Evolutionary conservation across 2,329 filamentous ascomycete genomes (phyloP).

Genomic region (Colletotrichum sp.): DNA sequence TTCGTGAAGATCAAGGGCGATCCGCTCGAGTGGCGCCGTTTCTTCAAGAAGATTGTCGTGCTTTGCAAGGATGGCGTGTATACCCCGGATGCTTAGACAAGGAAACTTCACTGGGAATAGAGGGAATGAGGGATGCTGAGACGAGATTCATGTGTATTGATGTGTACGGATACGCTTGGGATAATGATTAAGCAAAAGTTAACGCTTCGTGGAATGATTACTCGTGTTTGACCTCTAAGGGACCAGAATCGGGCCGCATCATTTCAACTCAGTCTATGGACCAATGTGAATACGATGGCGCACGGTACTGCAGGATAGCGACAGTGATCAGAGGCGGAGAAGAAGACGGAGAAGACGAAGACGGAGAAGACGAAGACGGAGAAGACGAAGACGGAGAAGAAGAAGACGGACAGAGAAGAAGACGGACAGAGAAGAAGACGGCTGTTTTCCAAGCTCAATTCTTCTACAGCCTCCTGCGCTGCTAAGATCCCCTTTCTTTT

Average conservation of each 20-base stretch:
- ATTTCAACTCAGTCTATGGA: no score
- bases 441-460: background rate
- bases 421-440: no score
- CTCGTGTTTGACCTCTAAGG: background rate
- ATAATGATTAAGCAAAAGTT: background rate
- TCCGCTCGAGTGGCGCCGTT: slow-evolving; percentile 92
- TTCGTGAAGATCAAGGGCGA: slow-evolving; percentile 97
- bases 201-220: background rate
- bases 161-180: slow-evolving; percentile 2
- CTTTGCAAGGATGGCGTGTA: slow-evolving; percentile 86
- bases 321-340: no score
- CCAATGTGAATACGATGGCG: no score
- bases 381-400: no score
- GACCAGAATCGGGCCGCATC: no score
- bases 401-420: no score
- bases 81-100: slow-evolving; percentile 45
- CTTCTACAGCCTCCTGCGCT: background rate
- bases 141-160: slow-evolving; percentile 8
- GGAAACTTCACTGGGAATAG: background rate
- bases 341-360: no score
- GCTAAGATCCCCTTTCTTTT: background rate
- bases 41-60: slow-evolving; percentile 95
- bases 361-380: no score
- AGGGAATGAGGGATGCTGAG: background rate
- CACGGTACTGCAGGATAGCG: no score